Base-by-base conservation (phyloP, 1,284 basidiomycete genomes). In the Puccinia sorghi region DNA sequence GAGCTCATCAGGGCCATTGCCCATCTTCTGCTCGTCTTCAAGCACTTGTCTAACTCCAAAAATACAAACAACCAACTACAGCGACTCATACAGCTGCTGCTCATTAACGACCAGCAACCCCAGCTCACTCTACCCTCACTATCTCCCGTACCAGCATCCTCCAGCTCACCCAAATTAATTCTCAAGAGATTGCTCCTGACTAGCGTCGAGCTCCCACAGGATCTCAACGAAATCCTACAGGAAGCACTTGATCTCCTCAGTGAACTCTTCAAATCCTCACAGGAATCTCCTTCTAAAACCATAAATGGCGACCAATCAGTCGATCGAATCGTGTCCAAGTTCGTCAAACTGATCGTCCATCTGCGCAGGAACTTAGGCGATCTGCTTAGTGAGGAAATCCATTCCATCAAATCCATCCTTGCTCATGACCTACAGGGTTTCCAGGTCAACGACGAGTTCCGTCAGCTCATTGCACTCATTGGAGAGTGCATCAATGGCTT, bases 51-150 rank as follows among this genome's bases (percentile, higher is more conserved):
- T 7, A 17, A 76, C n/a, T 39, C 25, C n/a, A 76, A 76, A 25
- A 76, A 76, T 52, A 50, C 37, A 7, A 8, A 67, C 5, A 67
- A 57, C 41, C 73, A 76, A 66, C 17, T 67, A 37, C 73, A 76
- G 66, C 25, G 61, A 37, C 54, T 76, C 25, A 48, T 76, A 22
- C 13, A 57, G 67, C 61, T 50, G 20, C 43, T 66, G 15, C 15
- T 66, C 22, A 7, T 63, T 22, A 37, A 50, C 25, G 54, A 37
- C 2, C 61, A 52, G 15, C 32, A 32, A 32, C 32, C 32, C 32
- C 32, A 32, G 1, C 46, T 67, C 50, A 66, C 39, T 11, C 20
- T 56, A 27, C 63, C 63, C 22, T 41, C 73, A 67, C 50, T 56
- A 0, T 48, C 67, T 7, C 7, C 46, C 11, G 2, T 11, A 13